These are phyloP conservation scores for Skeletonema menzelii DNA, from an alignment of 108 stramenopile genomes.

Conservation along the genomic window DNA sequence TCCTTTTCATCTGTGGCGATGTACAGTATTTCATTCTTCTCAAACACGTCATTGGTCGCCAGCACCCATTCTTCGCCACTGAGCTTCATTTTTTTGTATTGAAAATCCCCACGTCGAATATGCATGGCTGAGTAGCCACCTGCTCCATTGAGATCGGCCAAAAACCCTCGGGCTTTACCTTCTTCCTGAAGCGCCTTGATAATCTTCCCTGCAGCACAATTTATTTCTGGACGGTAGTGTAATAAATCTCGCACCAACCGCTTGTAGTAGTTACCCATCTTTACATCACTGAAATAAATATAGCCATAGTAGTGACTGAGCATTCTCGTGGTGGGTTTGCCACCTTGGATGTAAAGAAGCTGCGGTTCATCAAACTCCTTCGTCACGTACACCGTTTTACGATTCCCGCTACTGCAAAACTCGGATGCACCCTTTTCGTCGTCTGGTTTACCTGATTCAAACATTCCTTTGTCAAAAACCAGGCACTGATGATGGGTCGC, in stretches of 20 bases:
- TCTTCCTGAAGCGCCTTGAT: slow-evolving; percentile 72
- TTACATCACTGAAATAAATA: slow-evolving; percentile 72
- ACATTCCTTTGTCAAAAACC: slow-evolving; percentile 58
- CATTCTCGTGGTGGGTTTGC: slow-evolving; percentile 56
- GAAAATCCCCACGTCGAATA: slow-evolving; percentile 83
- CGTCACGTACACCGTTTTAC: slow-evolving; percentile 21
- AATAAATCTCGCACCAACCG: slow-evolving; percentile 85
- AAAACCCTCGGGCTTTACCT: slow-evolving; percentile 36
- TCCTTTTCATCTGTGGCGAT: slow-evolving; percentile 88
- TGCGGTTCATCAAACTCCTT: slow-evolving; percentile 16
- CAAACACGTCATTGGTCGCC: slow-evolving; percentile 65
- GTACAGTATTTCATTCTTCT: slow-evolving; percentile 59
- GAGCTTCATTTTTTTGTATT: slow-evolving; percentile 73
- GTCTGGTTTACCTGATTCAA: slow-evolving; percentile 25
- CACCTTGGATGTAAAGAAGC: slow-evolving; percentile 65
- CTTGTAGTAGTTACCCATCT: slow-evolving; percentile 68
- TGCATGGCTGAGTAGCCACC: slow-evolving; percentile 74
- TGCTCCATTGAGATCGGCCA: slow-evolving; percentile 37
- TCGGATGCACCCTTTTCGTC: slow-evolving; percentile 7
- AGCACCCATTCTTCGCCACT: slow-evolving; percentile 65
- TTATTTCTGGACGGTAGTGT: slow-evolving; percentile 79
- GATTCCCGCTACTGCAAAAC: slow-evolving; percentile 18
- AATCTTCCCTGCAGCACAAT: slow-evolving; percentile 87
- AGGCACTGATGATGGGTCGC: slow-evolving; percentile 46
- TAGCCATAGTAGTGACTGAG: slow-evolving; percentile 83